These are phyloP conservation scores for Ascobolus immersus DNA, from an alignment of 495 filamentous ascomycete species.

Conservation along the genomic window DNA sequence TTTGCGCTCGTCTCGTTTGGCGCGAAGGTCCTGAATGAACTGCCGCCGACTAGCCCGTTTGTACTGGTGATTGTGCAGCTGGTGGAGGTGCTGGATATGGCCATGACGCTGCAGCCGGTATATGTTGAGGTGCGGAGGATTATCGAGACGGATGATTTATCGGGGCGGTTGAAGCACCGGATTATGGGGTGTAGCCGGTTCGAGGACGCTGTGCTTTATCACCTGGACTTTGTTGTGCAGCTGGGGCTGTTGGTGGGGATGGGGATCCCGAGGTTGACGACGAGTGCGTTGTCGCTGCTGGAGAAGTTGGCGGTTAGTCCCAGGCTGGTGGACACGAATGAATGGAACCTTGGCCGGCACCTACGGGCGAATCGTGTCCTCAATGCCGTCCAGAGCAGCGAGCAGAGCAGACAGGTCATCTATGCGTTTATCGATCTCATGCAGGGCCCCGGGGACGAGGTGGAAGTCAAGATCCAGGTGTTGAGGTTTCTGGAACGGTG, in stretches of 20 bases:
- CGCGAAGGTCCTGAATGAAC: constrained; percentile 34
- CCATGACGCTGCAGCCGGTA: constrained; percentile 68
- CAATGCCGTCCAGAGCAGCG: constrained; percentile 11
- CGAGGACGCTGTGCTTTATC: constrained; percentile 71
- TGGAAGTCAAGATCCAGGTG: constrained; percentile 34
- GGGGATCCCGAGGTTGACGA: constrained; percentile 45
- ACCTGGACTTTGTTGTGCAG: constrained; percentile 46
- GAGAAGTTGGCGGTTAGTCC: constrained; percentile 62
- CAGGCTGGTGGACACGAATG: constrained; percentile 37
- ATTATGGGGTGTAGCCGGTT: constrained; percentile 19
- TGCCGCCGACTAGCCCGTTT: constrained; percentile 44
- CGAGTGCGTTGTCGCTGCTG: constrained; percentile 51
- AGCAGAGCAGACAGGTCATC: constrained; percentile 13
- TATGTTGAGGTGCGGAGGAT: constrained; percentile 71
- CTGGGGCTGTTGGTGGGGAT: constrained; percentile 64
- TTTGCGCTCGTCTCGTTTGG: constrained; percentile 55
- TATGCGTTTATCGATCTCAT: constrained; percentile 17
- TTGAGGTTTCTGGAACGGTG: constrained; percentile 61
- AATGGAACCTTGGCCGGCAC: constrained; percentile 13
- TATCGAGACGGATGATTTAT: constrained; percentile 31
- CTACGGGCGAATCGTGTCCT: constrained; percentile 11
- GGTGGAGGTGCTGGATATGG: constrained; percentile 53
- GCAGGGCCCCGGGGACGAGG: constrained; percentile 8
- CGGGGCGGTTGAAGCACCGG: constrained; percentile 14
- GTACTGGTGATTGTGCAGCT: constrained; percentile 45